A percentile compares a stretch with the other conserved stretches of the same genome.
phyloP scores from a whole-genome alignment of 2,329 filamentous ascomycete genomes.

The Hysterium pulicare region DNA sequence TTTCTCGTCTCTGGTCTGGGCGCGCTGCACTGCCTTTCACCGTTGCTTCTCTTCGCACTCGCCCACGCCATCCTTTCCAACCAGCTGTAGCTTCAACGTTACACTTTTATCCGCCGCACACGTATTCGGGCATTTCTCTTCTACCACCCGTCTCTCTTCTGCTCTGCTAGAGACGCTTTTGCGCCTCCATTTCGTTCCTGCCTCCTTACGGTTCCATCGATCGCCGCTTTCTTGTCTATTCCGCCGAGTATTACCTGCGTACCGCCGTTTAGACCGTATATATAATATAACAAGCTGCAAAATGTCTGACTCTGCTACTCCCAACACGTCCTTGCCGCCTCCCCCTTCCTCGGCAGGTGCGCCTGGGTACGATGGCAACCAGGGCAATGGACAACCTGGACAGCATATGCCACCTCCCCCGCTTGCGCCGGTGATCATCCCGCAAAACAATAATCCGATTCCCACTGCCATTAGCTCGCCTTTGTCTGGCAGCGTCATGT shows the following conservation, averaged over 20 bases:
- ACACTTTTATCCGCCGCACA: slow-evolving; percentile 7
- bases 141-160: slow-evolving; percentile 3
- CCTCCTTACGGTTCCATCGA: slow-evolving; percentile 11
- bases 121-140: slow-evolving; percentile 3
- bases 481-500: slow-evolving; percentile 75
- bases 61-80: slow-evolving; percentile 24
- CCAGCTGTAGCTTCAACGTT: slow-evolving; percentile 19
- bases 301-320: slow-evolving; percentile 75
- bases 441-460: slow-evolving; percentile 93
- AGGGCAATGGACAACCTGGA: slow-evolving; percentile 65
- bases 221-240: slow-evolving; percentile 58
- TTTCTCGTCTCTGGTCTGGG: slow-evolving; percentile 25
- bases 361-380: slow-evolving; percentile 73
- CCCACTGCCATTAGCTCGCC: slow-evolving; percentile 89
- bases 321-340: slow-evolving; percentile 63
- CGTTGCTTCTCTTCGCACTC: slow-evolving; percentile 5
- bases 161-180: slow-evolving; percentile 2
- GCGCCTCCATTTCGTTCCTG: slow-evolving; percentile 11
- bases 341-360: slow-evolving; percentile 67
- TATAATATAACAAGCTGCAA: slow-evolving; percentile 26
- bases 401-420: slow-evolving; percentile 87
- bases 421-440: slow-evolving; percentile 79
- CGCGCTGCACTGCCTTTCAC: slow-evolving; percentile 11
- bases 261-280: neutral
- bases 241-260: neutral